Evolutionary conservation across 2,329 filamentous ascomycete species (phyloP), one percentile per base, ranked within the genome.

Genomic region (Arthrobotrys entomopaga): DNA sequence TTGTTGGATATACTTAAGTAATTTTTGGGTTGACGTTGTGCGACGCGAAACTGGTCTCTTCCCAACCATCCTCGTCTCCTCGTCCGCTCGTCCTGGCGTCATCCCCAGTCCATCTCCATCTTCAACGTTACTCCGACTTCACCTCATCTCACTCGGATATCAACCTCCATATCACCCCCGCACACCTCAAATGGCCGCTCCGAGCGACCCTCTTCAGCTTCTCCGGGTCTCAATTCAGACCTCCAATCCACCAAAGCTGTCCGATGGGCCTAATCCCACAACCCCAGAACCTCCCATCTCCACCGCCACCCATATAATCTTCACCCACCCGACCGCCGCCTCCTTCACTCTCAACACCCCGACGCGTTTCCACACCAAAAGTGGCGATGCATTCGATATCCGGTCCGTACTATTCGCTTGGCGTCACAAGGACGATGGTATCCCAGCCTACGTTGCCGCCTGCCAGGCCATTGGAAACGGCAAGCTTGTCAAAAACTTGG

Each of bases 401-500:
- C 92, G 95, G 80, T 95, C 91, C 81, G 94, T 97, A 82, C 97
- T 94, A 84, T 97, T 98, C 80, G 93, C 93, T 65, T 99, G 93
- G 92, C 86, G 91, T 79, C 96, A 97, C 83, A 92, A 93, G 81
- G 94, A 98, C 83, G 88, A 90, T 65, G 88, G 90, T 64, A 93
- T 96, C 77, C 91, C 91, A 10, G 92, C 96, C 79, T 98, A 98
- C 85, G 95, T 97, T 82, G 88, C 90, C 24, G 90, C 90, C 0
- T 91, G 92, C 13, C 89, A 91, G 79, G 78, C 78, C 10, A 84
- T 84, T 0, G 83, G 82, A 0, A 88, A 87, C 16, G 89, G 89
- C 65, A 88, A 88, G 77, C 13, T 74, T 20, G 91, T 97, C 22
- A 90, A 93, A 82, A 96, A 95, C 81, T 84, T 98, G 77, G 89